Evolutionary conservation across 139 green algal genomes (phyloP).

Genomic region (Chlorella sp.): DNA sequence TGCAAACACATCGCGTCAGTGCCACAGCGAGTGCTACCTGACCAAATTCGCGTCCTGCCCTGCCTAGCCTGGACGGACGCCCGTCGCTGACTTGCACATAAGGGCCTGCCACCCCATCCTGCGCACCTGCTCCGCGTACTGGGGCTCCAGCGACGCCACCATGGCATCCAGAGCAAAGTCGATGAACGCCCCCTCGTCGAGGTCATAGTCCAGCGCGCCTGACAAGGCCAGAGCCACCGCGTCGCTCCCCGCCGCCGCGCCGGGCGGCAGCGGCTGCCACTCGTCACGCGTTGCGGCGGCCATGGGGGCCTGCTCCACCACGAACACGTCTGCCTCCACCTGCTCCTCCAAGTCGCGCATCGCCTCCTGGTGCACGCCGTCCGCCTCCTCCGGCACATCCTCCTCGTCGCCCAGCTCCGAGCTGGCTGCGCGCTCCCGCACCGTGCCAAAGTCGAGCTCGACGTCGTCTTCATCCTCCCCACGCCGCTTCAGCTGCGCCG

Average conservation of each 20-base stretch:
- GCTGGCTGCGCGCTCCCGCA: no score
- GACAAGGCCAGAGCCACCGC: background rate
- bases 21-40: no score
- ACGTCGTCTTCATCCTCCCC: no score
- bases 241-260: background rate
- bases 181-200: constrained; percentile 4
- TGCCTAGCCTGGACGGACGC: no score
- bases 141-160: constrained; percentile 7
- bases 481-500: no score
- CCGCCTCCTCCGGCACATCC: background rate
- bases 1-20: no score
- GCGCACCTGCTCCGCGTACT: background rate
- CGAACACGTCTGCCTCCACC: background rate
- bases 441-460: background rate
- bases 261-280: no score
- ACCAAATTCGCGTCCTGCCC: no score
- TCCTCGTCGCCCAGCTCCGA: background rate
- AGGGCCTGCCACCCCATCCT: background rate
- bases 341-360: background rate
- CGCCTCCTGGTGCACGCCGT: background rate
- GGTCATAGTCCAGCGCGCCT: background rate
- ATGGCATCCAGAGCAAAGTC: constrained; percentile 14
- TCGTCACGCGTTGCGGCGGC: background rate
- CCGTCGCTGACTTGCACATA: no score
- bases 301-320: background rate